Percentiles rank a stretch among this genome's conserved stretches.
Conservation (phyloP, 179 eudicot species). For the Spergularia azorica region DNA sequence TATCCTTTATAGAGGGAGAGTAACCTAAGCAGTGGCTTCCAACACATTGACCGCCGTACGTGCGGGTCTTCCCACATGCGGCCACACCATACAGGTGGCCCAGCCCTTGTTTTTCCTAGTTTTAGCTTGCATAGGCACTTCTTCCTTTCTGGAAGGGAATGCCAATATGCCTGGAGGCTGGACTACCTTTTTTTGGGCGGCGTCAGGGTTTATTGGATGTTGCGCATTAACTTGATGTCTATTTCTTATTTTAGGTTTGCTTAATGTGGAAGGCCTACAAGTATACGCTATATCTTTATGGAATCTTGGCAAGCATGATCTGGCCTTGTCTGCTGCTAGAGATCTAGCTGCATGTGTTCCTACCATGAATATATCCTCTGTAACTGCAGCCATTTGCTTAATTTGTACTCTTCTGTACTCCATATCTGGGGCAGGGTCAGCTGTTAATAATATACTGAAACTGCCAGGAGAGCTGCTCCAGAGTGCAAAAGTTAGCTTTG, state of each 20-base stretch:
- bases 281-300: conserved; percentile 77
- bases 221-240: neutral
- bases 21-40: too few species aligned
- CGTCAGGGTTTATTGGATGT: neutral
- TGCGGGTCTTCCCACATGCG: too few species aligned
- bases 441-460: conserved; percentile 56
- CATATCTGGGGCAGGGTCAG: conserved; percentile 69
- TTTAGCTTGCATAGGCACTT: too few species aligned
- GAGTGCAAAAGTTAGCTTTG: conserved; percentile 77
- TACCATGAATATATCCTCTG: conserved; percentile 50
- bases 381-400: conserved; percentile 54
- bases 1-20: too few species aligned
- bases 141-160: too few species aligned
- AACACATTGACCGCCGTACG: too few species aligned
- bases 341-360: conserved; percentile 53
- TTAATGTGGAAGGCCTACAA: conserved; percentile 74
- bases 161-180: neutral
- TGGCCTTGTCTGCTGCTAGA: conserved; percentile 60
- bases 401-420: conserved; percentile 65
- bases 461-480: conserved; percentile 66
- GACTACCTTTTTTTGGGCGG: neutral
- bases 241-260: conserved; percentile 56
- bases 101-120: too few species aligned
- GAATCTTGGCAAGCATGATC: conserved; percentile 71
- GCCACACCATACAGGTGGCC: too few species aligned